Evolutionary conservation across 768 basidiomycete species (phyloP), one percentile per base, ranked within the genome.

Genomic region (Auricularia sp.): DNA sequence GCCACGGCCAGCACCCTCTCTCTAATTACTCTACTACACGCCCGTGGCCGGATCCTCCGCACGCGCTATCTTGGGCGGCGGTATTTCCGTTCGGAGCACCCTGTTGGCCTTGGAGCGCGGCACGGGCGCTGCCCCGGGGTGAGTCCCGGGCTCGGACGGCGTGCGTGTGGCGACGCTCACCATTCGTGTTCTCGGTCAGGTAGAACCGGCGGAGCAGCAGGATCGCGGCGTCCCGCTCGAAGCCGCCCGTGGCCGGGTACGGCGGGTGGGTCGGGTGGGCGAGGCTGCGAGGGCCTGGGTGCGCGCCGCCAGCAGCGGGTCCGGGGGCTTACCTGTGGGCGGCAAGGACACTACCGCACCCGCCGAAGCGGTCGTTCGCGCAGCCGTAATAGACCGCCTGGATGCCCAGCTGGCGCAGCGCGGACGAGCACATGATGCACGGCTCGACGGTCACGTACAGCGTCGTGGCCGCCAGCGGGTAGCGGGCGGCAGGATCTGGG

Each of bases 361-460:
- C 97, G 8, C 97, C 96, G 69, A 99, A 98, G 66, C 94, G 83
- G 68, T 97, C 96, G 74, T 99, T 99, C 24, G 83, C 89, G 74
- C 94, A 96, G 1, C 97, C 97, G 73, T 92, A 98, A 66, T 85
- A 90, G 5, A 98, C 96, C 68, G 88, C 82, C 65, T 85, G 86
- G 70, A 99, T 92, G 16, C 95, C 95, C 67, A 96, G 76, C 76
- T 98, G 97, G 63, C 96, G 84, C 39, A 99, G 82, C 11, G 96
- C 97, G 29, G 92, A 94, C 13, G 94, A 93, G 69, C 97, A 99
- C 97, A 98, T 98, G 74, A 98, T 94, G 76, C 97, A 99, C 0
- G 96, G 97, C 76, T 99, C 96, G 63, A 99, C 97, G 3, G 97
- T 99, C 62, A 98, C 97, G 74, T 98, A 99, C 35, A 98, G 84